Base-by-base conservation (phyloP, 805 yeast species). In the Starmerella riodocensis region DNA sequence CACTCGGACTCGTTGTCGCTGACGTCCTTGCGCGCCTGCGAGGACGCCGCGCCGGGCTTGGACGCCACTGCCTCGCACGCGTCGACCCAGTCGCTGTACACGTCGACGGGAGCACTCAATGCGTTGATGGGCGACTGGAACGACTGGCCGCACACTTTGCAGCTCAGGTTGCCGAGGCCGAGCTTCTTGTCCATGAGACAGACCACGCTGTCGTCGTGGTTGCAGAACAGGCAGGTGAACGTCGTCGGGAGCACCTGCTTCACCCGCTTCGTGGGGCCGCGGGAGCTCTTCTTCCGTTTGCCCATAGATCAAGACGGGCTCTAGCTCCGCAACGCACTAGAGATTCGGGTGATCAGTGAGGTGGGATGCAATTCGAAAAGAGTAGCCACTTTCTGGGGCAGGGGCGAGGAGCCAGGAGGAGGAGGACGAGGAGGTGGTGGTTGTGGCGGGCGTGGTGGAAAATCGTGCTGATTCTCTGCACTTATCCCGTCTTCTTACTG, bases 31-130 rank as follows among this genome's bases (percentile, higher is more conserved):
- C 42, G 48, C 19, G 47, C 53, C n/a, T 43, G 52, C 2, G 53
- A 51, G 9, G 42, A 43, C 7, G 40, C 43, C 19, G 50, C 55
- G 9, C 32, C 44, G n/a, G 46, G 37, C 23, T 78, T 83, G 49
- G 79, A 82, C 0, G 88, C 91, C 37, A 81, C 78, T 25, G 81
- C 84, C 53, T 80, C 93, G 61, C 88, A 81, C 1, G 97, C 97
- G 65, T 88, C 98, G 38, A 84, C 84, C 98, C 98, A 88, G 58
- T 88, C 97, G 35, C 93, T 78, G 57, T 88, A 88, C 13, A 88
- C 80, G 61, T 88, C 98, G 30, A 88, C 85, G 0, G 98, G 94
- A 42, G 82, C 94, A 7, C 68, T 60, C 37, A 79, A 64, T 3
- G 83, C 63, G 58, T 83, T 83, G 50, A 86, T 83, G 34, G 85